phyloP scores from a whole-genome alignment of 2,329 filamentous ascomycete genomes.

The Dothiorella sarmentorum region DNA sequence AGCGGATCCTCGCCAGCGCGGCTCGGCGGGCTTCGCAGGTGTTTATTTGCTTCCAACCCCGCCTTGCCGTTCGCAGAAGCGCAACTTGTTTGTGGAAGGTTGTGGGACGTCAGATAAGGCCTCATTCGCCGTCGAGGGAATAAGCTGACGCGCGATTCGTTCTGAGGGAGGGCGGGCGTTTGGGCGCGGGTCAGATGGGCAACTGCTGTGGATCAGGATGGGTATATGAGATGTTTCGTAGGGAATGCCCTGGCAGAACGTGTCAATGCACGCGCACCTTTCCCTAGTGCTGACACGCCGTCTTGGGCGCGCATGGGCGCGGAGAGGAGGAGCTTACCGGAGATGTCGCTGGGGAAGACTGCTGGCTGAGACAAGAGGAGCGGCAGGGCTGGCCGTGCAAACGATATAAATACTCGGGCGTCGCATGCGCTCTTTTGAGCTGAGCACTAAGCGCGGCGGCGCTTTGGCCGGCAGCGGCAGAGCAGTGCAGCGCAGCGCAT shows the following conservation, averaged over 20 bases:
- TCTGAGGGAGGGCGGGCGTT: slow-evolving; percentile 8
- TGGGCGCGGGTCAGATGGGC: slow-evolving; percentile 11
- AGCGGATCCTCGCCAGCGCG: slow-evolving; percentile 12
- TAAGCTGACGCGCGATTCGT: slow-evolving; percentile 19
- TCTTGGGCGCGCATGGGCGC: not conserved
- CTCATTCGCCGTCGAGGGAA: slow-evolving; percentile 12
- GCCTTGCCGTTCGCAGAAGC: slow-evolving; percentile 13
- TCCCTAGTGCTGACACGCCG: slow-evolving; percentile 15
- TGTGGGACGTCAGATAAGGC: slow-evolving; percentile 14
- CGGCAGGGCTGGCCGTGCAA: not conserved
- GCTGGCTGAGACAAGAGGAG: slow-evolving; percentile 10
- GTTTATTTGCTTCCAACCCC: slow-evolving; percentile 15
- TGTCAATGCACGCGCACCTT: slow-evolving; percentile 18
- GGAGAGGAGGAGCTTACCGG: too few species aligned
- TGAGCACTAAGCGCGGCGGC: slow-evolving; percentile 16
- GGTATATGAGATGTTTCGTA: slow-evolving; percentile 16
- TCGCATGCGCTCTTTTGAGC: slow-evolving; percentile 10
- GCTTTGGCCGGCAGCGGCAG: slow-evolving; percentile 11
- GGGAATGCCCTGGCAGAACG: slow-evolving; percentile 15
- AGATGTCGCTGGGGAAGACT: too few species aligned
- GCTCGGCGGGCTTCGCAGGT: slow-evolving; percentile 9
- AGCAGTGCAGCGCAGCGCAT: slow-evolving; percentile 1
- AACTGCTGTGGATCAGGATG: slow-evolving; percentile 16
- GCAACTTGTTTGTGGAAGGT: slow-evolving; percentile 1
- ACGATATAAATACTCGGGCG: slow-evolving; percentile 17